These are phyloP conservation scores for Malus orientalis DNA, from an alignment of 306 rosid species.

Conservation along the genomic window DNA sequence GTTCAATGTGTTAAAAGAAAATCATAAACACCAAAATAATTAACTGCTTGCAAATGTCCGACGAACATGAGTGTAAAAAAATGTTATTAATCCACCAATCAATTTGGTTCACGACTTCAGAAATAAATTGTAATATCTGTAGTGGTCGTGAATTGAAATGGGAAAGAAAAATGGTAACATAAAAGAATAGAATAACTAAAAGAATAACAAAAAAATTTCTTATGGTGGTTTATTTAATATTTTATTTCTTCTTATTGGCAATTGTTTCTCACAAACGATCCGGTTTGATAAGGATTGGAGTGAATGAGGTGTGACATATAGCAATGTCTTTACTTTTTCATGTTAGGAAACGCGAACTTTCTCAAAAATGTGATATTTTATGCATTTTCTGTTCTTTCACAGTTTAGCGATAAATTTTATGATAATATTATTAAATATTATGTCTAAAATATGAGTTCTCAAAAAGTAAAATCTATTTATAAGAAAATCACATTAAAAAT, in stretches of 20 bases:
- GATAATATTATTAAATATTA: no score
- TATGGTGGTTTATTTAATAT: background rate
- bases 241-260: background rate
- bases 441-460: no score
- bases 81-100: background rate
- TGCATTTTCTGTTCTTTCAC: no score
- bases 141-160: background rate
- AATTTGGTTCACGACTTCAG: constrained; percentile 21
- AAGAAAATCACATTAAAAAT: no score
- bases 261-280: constrained; percentile 19
- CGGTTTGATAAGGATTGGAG: constrained; percentile 18
- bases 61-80: background rate
- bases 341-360: background rate
- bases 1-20: no score
- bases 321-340: background rate
- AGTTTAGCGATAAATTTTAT: fast-evolving
- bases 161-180: background rate
- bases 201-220: no score
- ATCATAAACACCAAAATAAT: no score
- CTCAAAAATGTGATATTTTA: no score
- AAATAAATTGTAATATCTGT: background rate
- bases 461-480: no score
- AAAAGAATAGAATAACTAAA: background rate
- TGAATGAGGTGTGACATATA: background rate
- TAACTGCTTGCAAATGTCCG: no score